Evolutionary conservation across 805 yeast species (phyloP), one percentile per base, ranked within the genome.

Genomic region (Clavispora phyllophila): DNA sequence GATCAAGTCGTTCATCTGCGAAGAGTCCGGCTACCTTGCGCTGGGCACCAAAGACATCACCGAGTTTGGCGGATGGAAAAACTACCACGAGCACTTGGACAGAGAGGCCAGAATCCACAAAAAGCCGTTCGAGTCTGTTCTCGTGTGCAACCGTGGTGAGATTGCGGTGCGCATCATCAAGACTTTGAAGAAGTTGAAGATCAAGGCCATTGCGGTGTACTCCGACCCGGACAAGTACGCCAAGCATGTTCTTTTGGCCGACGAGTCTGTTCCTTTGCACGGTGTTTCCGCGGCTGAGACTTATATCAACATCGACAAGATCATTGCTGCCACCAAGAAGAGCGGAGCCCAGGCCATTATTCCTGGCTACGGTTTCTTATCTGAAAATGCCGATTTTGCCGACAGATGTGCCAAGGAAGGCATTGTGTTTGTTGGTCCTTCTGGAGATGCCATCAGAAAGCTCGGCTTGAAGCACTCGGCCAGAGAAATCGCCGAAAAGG

Each of bases 71-170:
- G 96, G 96, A 4, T 91, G 96, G 91, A 80, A 82, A 61, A 66
- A 72, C 2, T 87, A 86, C 66, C 68, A 77, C 37, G 70, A 41
- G 45, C 66, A 58, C 44, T 56, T 66, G 28, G 51, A 51, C 18
- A 55, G 55, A 17, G 56, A 57, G 31, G 66, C 66, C 44, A 41
- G 42, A 25, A 50, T 49, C 47, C 47, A 37, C 35, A 57, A 56
- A 43, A 79, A 77, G 55, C 93, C 95, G 1, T 88, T 89, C 66
- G 72, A 81, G 17, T 76, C 84, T 9, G 96, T 91, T n/a, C 74
- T 91, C 43, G 93, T 91, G 42, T 98, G 98, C 32, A 91, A 91
- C 71, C 79, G 99, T 68, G 98, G 98, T 62, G 99, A 91, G 67
- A 91, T 91, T 56, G 97, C 99, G 2, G 97, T 90, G 24, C 75